Evolutionary conservation across 2,329 filamentous ascomycete genomes (phyloP).

Genomic region (Colletotrichum cordylinicola): DNA sequence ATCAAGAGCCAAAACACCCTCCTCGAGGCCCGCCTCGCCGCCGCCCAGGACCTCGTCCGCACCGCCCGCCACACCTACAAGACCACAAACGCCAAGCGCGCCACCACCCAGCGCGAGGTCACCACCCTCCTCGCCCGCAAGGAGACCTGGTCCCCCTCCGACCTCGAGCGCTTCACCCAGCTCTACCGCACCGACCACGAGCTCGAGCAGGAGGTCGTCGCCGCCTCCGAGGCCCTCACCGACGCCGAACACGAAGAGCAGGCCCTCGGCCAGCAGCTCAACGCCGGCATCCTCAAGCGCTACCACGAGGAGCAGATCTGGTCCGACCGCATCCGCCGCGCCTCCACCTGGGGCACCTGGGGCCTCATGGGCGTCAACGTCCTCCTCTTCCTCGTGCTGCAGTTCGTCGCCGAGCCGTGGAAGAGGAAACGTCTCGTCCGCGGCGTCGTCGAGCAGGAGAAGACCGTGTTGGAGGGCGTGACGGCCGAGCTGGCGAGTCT

Average conservation of each 20-base stretch:
- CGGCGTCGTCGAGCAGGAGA: constrained; percentile 82
- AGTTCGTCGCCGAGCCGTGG: constrained; percentile 94
- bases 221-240: constrained; percentile 74
- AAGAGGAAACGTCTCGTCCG: constrained; percentile 79
- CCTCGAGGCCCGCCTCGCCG: constrained; percentile 64
- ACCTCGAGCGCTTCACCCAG: constrained; percentile 93
- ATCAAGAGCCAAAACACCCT: constrained; percentile 79
- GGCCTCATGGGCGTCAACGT: constrained; percentile 98
- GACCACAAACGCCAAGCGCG: constrained; percentile 80
- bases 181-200: constrained; percentile 92
- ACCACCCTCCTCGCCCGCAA: constrained; percentile 93
- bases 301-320: constrained; percentile 99
- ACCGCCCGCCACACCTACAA: constrained; percentile 79
- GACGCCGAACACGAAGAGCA: constrained; percentile 82
- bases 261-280: constrained; percentile 76
- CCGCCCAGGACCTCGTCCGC: constrained; percentile 71
- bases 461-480: constrained; percentile 59
- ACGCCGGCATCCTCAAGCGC: constrained; percentile 82
- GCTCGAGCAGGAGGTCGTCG: constrained; percentile 83
- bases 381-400: constrained; percentile 82
- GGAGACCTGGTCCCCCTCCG: constrained; percentile 84
- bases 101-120: constrained; percentile 92
- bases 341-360: constrained; percentile 98
- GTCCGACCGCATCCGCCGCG: constrained; percentile 95
- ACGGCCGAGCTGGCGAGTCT: constrained; percentile 45